Percentiles rank a stretch among this genome's conserved stretches.
Conservation (phyloP, 139 green algal species). For the Micromonas pusilla region DNA sequence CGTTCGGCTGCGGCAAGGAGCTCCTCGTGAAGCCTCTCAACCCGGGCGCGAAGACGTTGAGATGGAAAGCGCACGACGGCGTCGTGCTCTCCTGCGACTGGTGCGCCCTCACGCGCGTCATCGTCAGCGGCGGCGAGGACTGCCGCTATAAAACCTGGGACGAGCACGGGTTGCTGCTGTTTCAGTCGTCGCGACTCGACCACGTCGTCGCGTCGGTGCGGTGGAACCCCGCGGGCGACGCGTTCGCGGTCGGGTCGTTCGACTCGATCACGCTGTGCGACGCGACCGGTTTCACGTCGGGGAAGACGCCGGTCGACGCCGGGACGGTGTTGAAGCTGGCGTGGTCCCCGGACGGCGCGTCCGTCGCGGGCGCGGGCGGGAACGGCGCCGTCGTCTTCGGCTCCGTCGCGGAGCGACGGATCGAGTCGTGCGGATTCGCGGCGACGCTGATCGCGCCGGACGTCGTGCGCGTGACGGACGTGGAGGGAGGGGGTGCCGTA, state of each 20-base stretch:
- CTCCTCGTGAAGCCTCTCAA: slow-evolving; percentile 52
- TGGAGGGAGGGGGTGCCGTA: too few relatives aligned
- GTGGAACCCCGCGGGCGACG: slow-evolving; percentile 56
- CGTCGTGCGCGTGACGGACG: too few relatives aligned
- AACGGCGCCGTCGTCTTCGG: slow-evolving; percentile 53
- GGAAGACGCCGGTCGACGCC: too few relatives aligned
- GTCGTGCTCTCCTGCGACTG: slow-evolving; percentile 59
- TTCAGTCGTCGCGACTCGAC: slow-evolving; percentile 45
- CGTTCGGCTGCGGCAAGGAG: slow-evolving; percentile 48
- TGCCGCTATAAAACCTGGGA: slow-evolving; percentile 71
- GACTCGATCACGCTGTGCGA: slow-evolving; percentile 61
- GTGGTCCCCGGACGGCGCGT: slow-evolving; percentile 65
- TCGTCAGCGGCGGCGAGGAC: slow-evolving; percentile 70
- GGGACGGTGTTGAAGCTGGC: slow-evolving; percentile 25
- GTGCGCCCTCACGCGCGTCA: slow-evolving; percentile 54
- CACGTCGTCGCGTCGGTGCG: slow-evolving; percentile 50
- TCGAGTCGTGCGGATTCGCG: too few relatives aligned
- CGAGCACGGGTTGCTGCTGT: slow-evolving; percentile 59
- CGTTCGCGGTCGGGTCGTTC: slow-evolving; percentile 60
- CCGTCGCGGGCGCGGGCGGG: slow-evolving; percentile 53
- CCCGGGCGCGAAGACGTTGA: slow-evolving; percentile 31
- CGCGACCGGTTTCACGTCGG: slow-evolving; percentile 54
- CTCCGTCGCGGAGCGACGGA: too few relatives aligned
- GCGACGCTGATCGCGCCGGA: too few relatives aligned
- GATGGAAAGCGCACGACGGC: slow-evolving; percentile 42